Conservation (phyloP, 345 rosid species). For the Eucalyptus fibrosa region DNA sequence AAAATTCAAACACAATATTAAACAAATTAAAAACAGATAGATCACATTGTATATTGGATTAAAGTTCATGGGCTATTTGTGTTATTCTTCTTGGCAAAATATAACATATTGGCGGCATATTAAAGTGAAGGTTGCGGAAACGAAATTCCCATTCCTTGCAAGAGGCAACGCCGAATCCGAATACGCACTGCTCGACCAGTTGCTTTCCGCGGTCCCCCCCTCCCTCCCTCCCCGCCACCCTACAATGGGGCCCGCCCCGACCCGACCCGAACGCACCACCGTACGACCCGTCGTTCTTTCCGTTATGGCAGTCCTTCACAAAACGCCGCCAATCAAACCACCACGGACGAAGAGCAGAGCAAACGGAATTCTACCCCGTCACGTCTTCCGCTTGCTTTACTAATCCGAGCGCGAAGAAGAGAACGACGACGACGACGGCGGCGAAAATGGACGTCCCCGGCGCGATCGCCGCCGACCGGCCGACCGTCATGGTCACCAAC, state of each 20-base stretch:
- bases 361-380: not conserved
- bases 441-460: not conserved
- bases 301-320: not conserved
- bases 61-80: rapidly evolving
- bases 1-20: rapidly evolving
- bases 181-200: not conserved
- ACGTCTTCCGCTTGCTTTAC: not conserved
- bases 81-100: no score
- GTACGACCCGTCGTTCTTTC: not conserved
- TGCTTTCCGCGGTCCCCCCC: not conserved
- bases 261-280: not conserved
- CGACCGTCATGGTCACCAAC: conserved; percentile 58
- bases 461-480: not conserved
- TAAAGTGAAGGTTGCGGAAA: no score
- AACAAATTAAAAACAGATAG: no score
- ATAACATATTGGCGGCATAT: no score
- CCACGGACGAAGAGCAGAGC: not conserved
- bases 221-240: no score
- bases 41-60: rapidly evolving
- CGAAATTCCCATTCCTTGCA: no score
- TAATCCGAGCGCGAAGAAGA: not conserved
- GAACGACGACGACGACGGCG: not conserved
- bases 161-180: no score
- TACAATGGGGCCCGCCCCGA: not conserved
- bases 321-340: not conserved